Evolutionary conservation across 129 eudicot genomes (phyloP).

Genomic region (Flaveria ramosissima): DNA sequence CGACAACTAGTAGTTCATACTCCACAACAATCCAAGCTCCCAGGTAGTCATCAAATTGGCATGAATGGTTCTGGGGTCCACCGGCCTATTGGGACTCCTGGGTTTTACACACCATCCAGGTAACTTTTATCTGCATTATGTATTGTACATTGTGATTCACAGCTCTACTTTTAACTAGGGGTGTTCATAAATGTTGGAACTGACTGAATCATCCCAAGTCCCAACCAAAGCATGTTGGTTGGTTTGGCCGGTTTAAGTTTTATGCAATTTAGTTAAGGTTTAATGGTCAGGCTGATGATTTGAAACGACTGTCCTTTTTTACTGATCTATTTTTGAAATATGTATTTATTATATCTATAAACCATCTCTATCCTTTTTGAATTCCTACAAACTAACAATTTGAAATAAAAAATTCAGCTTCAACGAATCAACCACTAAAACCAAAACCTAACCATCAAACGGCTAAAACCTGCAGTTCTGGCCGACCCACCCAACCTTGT

Average conservation of each 20-base stretch:
- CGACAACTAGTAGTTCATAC: conserved; percentile 33
- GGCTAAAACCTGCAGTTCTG: neutral
- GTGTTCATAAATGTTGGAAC: neutral
- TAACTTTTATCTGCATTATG: conserved; percentile 19
- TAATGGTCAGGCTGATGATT: neutral
- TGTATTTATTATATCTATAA: neutral
- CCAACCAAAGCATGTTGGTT: neutral
- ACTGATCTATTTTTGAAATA: too few relatives aligned
- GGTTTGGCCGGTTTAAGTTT: neutral
- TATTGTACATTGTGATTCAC: conserved; percentile 13
- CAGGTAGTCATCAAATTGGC: conserved; percentile 31
- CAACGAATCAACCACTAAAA: too few relatives aligned
- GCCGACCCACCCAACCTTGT: neutral
- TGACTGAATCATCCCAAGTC: neutral
- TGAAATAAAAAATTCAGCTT: neutral
- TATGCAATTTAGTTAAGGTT: neutral
- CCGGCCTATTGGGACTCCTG: conserved; percentile 34
- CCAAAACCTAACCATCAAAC: neutral
- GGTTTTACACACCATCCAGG: conserved; percentile 46
- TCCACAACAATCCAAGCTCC: neutral
- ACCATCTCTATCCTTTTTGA: neutral
- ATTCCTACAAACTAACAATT: neutral
- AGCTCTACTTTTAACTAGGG: neutral
- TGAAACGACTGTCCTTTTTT: neutral
- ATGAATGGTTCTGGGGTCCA: conserved; percentile 25